phyloP scores from a whole-genome alignment of 306 rosid species.

The Senna tora region DNA sequence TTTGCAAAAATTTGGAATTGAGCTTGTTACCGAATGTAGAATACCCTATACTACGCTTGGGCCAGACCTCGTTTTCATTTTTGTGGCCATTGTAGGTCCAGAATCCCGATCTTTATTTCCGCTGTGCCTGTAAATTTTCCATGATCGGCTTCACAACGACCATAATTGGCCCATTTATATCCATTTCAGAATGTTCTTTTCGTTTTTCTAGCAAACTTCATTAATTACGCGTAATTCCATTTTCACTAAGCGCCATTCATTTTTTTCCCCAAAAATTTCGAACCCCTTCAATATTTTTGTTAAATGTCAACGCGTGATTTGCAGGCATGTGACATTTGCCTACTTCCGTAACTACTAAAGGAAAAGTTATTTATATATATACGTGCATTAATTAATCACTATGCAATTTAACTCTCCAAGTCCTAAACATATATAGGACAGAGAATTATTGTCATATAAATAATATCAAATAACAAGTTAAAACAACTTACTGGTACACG shows the following conservation, averaged over 20 bases:
- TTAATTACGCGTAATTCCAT: neutral
- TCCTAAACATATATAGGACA: neutral
- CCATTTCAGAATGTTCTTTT: neutral
- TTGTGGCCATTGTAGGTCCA: constrained; percentile 12
- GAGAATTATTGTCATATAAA: neutral
- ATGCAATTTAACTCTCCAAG: neutral
- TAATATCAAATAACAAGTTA: neutral
- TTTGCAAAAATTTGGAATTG: neutral
- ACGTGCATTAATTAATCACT: too few species aligned
- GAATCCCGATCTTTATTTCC: too few species aligned
- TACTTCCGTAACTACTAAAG: neutral
- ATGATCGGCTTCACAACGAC: neutral
- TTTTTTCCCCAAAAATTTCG: neutral
- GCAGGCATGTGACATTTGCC: neutral
- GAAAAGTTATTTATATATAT: neutral
- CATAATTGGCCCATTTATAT: neutral
- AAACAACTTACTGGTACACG: neutral
- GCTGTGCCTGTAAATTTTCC: neutral
- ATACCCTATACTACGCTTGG: neutral
- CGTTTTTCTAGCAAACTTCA: neutral
- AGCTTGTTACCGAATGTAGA: neutral
- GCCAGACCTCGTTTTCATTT: neutral
- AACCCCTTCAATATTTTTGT: neutral
- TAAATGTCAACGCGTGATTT: neutral
- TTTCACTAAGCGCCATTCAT: neutral